These are phyloP conservation scores for Neurospora discreta DNA, from an alignment of 495 filamentous ascomycete species.

Conservation along the genomic window DNA sequence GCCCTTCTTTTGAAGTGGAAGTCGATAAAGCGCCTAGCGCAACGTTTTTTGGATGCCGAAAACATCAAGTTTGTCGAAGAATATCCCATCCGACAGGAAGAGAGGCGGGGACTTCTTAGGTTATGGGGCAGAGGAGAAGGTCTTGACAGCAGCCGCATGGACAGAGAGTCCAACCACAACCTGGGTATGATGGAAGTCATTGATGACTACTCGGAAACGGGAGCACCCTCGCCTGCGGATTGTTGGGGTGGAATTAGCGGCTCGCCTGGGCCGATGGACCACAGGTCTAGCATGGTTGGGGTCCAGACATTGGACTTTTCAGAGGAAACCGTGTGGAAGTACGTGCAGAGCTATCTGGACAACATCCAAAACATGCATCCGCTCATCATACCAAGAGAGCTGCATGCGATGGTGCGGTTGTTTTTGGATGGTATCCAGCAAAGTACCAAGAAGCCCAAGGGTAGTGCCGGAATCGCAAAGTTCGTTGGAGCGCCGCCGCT, in stretches of 20 bases:
- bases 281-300: conserved; percentile 41
- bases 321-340: conserved; percentile 45
- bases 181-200: conserved; percentile 18
- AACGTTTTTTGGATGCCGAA: conserved; percentile 29
- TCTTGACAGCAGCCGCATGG: conserved; percentile 31
- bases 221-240: conserved; percentile 36
- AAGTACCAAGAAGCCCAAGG: conserved; percentile 13
- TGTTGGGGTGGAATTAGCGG: conserved; percentile 41
- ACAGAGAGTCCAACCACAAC: conserved; percentile 20
- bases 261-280: conserved; percentile 24
- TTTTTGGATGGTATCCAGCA: conserved; percentile 35
- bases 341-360: conserved; percentile 60
- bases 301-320: conserved; percentile 51
- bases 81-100: conserved; percentile 59
- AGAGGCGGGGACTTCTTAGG: conserved; percentile 61
- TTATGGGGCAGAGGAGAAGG: conserved; percentile 74
- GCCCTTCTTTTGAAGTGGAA: conserved; percentile 66
- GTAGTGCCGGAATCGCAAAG: conserved; percentile 12
- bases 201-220: conserved; percentile 36
- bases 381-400: conserved; percentile 48
- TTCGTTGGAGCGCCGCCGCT: conserved; percentile 15
- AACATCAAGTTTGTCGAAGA: conserved; percentile 52
- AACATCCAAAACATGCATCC: conserved; percentile 87
- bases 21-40: conserved; percentile 47
- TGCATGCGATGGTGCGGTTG: conserved; percentile 37